Evolutionary conservation across 441 rosid genomes (phyloP).

Genomic region (Pelargonium cotyledonis): DNA sequence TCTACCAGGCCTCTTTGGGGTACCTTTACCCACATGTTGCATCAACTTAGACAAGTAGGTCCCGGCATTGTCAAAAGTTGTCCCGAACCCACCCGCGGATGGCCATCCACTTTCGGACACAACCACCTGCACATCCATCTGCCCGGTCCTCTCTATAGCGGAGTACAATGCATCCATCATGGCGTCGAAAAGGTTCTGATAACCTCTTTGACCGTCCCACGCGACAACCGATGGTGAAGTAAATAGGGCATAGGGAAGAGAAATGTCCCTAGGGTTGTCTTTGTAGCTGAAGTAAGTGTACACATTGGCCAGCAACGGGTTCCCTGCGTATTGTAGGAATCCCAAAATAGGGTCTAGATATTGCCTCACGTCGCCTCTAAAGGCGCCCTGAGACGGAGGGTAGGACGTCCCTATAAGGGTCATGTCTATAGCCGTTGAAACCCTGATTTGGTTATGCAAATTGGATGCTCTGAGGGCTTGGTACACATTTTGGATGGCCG

Average conservation of each 20-base stretch:
- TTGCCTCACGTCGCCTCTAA: constrained; percentile 20
- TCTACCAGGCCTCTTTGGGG: constrained; percentile 37
- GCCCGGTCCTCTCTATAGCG: constrained; percentile 38
- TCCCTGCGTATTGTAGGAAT: constrained; percentile 28
- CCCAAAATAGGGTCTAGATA: constrained; percentile 28
- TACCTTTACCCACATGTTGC: constrained; percentile 37
- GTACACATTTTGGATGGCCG: constrained; percentile 29
- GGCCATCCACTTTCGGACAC: constrained; percentile 59
- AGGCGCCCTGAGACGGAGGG: constrained; percentile 36
- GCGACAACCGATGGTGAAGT: constrained; percentile 23
- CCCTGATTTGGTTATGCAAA: constrained; percentile 22
- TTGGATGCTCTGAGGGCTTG: constrained; percentile 12
- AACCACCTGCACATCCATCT: constrained; percentile 33
- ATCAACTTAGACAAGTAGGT: constrained; percentile 39
- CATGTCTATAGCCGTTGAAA: constrained; percentile 31
- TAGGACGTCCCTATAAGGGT: constrained; percentile 13
- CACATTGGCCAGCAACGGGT: constrained; percentile 33
- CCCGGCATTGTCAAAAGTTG: constrained; percentile 31
- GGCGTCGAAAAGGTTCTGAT: constrained; percentile 43
- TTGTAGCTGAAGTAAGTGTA: constrained; percentile 34
- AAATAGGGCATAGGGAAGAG: constrained; percentile 37
- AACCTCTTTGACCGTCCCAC: constrained; percentile 14
- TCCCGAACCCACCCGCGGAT: constrained; percentile 26
- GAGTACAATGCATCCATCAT: constrained; percentile 34
- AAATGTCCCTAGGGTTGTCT: constrained; percentile 17